Percentiles rank a stretch among this genome's conserved stretches.
Conservation (phyloP, 306 rosid genomes). For the Cajanus cajan region DNA sequence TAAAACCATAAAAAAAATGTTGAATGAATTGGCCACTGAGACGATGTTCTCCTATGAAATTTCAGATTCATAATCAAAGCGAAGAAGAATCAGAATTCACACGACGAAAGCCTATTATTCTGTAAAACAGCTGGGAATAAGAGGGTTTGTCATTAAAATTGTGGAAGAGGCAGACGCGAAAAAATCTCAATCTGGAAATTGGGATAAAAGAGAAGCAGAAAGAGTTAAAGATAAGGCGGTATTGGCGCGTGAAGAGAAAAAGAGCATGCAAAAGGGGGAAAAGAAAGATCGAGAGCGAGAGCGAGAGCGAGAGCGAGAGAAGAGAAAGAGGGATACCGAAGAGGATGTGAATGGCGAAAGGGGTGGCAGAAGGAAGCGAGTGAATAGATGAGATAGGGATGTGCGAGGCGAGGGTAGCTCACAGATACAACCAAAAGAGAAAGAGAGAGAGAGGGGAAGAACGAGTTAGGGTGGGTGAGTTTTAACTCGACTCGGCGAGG, state of each 20-base stretch:
- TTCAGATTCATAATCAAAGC: neutral
- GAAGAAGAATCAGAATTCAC: neutral
- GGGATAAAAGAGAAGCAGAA: neutral
- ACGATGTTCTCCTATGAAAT: neutral
- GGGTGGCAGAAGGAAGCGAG: neutral
- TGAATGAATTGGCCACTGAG: neutral
- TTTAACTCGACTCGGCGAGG: conserved; percentile 11
- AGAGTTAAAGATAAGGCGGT: neutral
- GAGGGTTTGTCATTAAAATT: neutral
- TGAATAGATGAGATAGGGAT: neutral
- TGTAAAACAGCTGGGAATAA: neutral
- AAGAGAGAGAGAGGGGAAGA: neutral
- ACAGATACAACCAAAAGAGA: neutral
- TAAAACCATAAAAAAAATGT: neutral
- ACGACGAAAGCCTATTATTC: neutral
- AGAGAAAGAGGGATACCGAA: conserved; percentile 1
- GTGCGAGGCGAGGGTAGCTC: conserved; percentile 13
- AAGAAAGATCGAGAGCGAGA: conserved; percentile 19
- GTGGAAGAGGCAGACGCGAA: neutral
- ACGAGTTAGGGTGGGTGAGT: conserved; percentile 39
- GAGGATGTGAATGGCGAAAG: conserved; percentile 4
- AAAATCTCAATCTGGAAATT: neutral
- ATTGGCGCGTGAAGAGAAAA: neutral
- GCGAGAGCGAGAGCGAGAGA: too few species aligned
- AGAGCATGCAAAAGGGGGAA: neutral